Evolutionary conservation across 495 filamentous ascomycete species (phyloP), one percentile per base, ranked within the genome.

Genomic region (Articulospora tetracladia): DNA sequence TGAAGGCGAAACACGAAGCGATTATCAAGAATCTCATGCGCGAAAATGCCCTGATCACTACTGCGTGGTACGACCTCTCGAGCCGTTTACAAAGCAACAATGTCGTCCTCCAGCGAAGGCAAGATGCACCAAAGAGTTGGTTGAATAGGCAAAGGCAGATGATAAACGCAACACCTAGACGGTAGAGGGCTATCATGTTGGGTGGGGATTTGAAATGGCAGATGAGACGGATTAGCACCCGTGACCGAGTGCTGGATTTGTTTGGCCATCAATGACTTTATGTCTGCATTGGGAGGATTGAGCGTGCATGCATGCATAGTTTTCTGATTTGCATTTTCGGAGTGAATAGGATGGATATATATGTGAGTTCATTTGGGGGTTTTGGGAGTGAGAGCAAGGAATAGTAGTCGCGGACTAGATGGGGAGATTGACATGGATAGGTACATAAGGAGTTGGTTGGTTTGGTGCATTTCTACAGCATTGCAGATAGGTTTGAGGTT

Each of bases 21-120:
- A 58, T 49, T 59, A 85, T 84, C 61, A 86, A 87, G 65, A 88
- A 87, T 58, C 79, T 91, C 47, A 83, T 90, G 69, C 86, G 89
- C 58, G 94, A 98, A 73, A 90, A 92, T 63, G 78, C 77, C 53
- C 83, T 98, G 72, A 91, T 98, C 60, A 79, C 87, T 28, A 92
- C 87, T 2, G 93, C 94, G 12, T 98, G 91, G 90, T 96, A 96
- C 73, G 91, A 97, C 65, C 81, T 97, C 41, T 82, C 91, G 15
- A 85, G 82, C 67, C 81, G 93, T 39, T 71, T 96, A 61, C 93
- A 97, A 74, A 92, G 88, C 73, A 96, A 93, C 73, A 91, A 88
- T 64, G 88, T 96, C 50, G 84, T 88, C 20, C 72, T 92, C 65
- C 88, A 83, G 71, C 79, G 85, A 68, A 77, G 89, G 64, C 81